These are phyloP conservation scores for Porphyrellus sp. DNA, from an alignment of 1,284 basidiomycete genomes.

Conservation along the genomic window DNA sequence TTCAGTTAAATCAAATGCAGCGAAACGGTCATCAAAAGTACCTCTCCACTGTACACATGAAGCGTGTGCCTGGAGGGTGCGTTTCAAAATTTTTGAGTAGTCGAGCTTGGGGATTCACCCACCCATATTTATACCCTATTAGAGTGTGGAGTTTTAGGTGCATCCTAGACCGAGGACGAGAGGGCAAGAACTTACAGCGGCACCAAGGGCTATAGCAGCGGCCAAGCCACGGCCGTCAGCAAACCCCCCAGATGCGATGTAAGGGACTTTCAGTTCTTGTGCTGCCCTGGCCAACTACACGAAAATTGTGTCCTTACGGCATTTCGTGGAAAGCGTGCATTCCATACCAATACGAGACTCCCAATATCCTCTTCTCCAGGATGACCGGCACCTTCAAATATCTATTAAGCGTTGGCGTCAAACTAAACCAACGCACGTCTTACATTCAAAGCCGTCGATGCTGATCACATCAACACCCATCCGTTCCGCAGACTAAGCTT, in stretches of 20 bases:
- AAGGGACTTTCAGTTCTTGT: conserved; percentile 82
- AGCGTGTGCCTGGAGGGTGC: conserved; percentile 62
- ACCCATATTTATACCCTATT: conserved; percentile 55
- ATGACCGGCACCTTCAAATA: conserved; percentile 75
- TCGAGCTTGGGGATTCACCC: conserved; percentile 18
- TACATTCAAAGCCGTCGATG: conserved; percentile 89
- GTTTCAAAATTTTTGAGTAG: conserved; percentile 1
- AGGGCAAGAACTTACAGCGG: conserved; percentile 51
- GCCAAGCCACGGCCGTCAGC: conserved; percentile 82
- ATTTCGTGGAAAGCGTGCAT: background rate
- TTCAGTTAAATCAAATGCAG: background rate
- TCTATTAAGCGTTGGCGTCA: background rate
- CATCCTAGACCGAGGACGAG: background rate
- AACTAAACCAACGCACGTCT: conserved; percentile 15
- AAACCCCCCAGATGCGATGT: conserved; percentile 86
- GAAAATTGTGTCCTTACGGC: background rate
- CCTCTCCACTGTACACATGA: conserved; percentile 82
- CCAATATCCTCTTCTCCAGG: conserved; percentile 95
- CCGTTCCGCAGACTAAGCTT: conserved; percentile 63
- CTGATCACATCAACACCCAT: conserved; percentile 83
- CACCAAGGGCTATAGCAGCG: conserved; percentile 80
- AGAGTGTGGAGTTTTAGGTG: background rate
- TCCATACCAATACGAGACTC: conserved; percentile 76
- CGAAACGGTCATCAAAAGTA: conserved; percentile 24
- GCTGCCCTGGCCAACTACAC: conserved; percentile 80